Evolutionary conservation across 352 stramenopile genomes (phyloP).

Genomic region (Sclerospora graminicola): DNA sequence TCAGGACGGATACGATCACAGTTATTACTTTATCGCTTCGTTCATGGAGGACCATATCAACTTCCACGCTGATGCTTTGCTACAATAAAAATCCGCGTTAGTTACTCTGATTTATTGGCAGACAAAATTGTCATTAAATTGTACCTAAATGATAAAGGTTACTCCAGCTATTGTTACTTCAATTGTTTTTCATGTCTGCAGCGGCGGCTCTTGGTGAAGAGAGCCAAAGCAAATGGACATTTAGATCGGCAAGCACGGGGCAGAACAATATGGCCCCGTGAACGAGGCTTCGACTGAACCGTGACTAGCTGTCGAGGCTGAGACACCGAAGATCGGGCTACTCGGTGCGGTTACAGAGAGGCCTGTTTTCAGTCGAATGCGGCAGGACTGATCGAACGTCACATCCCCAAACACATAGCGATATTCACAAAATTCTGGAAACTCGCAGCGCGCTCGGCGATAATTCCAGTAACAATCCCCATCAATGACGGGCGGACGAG

Average conservation of each 20-base stretch:
- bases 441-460: conserved; percentile 54
- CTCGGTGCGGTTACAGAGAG: conserved; percentile 5
- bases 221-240: too few species aligned
- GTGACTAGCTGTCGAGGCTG: conserved; percentile 11
- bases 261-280: conserved; percentile 34
- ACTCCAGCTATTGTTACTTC: too few species aligned
- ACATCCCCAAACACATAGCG: conserved; percentile 75
- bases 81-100: conserved; percentile 25
- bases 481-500: conserved; percentile 57
- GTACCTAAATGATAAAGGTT: too few species aligned
- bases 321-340: conserved; percentile 20
- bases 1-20: conserved; percentile 93
- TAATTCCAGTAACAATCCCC: conserved; percentile 84
- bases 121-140: too few species aligned
- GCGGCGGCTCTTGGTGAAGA: too few species aligned
- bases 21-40: conserved; percentile 96
- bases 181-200: too few species aligned
- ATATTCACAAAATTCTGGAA: conserved; percentile 73
- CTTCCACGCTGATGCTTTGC: conserved; percentile 87
- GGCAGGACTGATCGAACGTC: conserved; percentile 73
- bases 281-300: conserved; percentile 16
- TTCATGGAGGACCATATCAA: conserved; percentile 94
- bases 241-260: conserved; percentile 17
- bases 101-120: too few species aligned
- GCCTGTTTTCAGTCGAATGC: conserved; percentile 35